Evolutionary conservation across 176 grass and related monocot species (phyloP).

Genomic region (Panicum miliaceum): DNA sequence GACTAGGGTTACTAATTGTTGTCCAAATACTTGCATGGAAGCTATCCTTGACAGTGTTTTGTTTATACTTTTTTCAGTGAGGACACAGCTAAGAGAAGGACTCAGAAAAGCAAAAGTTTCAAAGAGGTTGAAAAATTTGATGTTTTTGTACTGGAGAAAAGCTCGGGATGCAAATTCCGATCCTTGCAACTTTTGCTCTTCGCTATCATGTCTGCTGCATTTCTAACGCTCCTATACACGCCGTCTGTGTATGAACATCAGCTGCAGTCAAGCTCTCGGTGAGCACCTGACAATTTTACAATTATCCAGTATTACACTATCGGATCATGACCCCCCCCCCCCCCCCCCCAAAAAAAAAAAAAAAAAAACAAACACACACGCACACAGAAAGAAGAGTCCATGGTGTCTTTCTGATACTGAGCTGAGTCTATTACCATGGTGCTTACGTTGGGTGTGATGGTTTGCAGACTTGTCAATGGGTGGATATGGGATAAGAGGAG

Average conservation of each 20-base stretch:
- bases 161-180: slow-evolving; percentile 76
- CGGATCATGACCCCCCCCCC: slow-evolving; percentile 12
- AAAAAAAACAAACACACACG: too few relatives aligned
- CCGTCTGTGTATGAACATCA: slow-evolving; percentile 76
- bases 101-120: slow-evolving; percentile 71
- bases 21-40: neutral
- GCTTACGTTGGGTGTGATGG: slow-evolving; percentile 22
- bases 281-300: neutral
- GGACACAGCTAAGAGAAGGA: slow-evolving; percentile 70
- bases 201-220: slow-evolving; percentile 77
- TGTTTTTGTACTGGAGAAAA: slow-evolving; percentile 67
- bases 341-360: too few relatives aligned
- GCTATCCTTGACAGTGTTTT: slow-evolving; percentile 21
- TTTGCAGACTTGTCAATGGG: slow-evolving; percentile 79
- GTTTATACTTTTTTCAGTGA: slow-evolving; percentile 54
- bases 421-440: neutral
- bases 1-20: slow-evolving; percentile 17
- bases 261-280: slow-evolving; percentile 67
- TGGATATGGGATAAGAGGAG: slow-evolving; percentile 78
- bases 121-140: slow-evolving; percentile 88
- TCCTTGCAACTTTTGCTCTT: slow-evolving; percentile 78
- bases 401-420: neutral
- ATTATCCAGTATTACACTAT: slow-evolving; percentile 9
- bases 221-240: slow-evolving; percentile 80
- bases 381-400: neutral